These are phyloP conservation scores for Podospora anserina DNA, from an alignment of 495 filamentous ascomycete genomes.

Conservation along the genomic window DNA sequence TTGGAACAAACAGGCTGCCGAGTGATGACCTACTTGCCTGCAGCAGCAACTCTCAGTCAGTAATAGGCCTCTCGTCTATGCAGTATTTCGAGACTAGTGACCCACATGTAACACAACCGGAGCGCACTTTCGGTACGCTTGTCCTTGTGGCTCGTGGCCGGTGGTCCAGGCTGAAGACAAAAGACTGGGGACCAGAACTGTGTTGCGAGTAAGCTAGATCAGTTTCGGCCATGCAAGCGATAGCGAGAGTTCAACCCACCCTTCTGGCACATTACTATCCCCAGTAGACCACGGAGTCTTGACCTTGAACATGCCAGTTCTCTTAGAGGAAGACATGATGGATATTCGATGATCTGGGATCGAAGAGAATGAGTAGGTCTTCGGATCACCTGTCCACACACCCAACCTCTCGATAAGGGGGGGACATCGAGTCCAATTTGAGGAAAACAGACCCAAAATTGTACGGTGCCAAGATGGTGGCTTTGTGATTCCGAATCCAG, in stretches of 20 bases:
- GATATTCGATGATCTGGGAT: background rate
- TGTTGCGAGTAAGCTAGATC: background rate
- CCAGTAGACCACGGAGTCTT: background rate
- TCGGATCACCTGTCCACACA: background rate
- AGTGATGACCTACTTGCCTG: conserved; percentile 29
- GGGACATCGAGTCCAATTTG: background rate
- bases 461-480: background rate
- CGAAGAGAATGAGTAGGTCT: background rate
- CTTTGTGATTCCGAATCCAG: background rate
- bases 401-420: background rate
- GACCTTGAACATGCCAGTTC: background rate
- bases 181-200: background rate
- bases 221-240: background rate
- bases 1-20: background rate
- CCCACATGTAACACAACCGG: conserved; percentile 47
- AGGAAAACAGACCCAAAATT: background rate
- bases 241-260: background rate
- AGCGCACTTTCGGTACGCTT: conserved; percentile 39
- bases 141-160: conserved; percentile 29
- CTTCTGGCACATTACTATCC: background rate
- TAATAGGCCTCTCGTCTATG: background rate
- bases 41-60: background rate
- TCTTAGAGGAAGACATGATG: background rate
- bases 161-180: conserved; percentile 28
- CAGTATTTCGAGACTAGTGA: conserved; percentile 27